Percentiles rank a stretch among this genome's conserved stretches.
These are phyloP conservation scores for Cystoderma amianthinum DNA, from an alignment of 768 basidiomycete species.

Conservation along the genomic window DNA sequence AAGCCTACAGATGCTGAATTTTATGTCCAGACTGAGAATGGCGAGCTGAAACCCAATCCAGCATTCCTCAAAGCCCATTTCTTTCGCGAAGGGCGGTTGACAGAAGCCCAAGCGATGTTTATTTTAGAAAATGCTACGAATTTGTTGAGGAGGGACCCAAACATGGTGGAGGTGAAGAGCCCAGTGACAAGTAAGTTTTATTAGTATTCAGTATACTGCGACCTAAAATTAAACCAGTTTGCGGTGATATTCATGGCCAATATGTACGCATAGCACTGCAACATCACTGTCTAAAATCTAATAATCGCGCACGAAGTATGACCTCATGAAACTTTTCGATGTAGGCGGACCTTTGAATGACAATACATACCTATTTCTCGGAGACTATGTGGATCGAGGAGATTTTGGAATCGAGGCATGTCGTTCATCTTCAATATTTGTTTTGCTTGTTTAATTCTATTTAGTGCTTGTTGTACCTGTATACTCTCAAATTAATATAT, in stretches of 20 bases:
- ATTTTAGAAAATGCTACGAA: conserved; percentile 68
- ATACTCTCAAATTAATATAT: conserved; percentile 86
- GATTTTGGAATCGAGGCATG: conserved; percentile 70
- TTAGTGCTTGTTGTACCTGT: conserved; percentile 88
- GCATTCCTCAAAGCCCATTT: conserved; percentile 86
- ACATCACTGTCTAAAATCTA: background rate
- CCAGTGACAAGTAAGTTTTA: conserved; percentile 78
- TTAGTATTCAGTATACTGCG: too few species aligned
- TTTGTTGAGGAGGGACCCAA: conserved; percentile 69
- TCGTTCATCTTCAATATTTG: conserved; percentile 1
- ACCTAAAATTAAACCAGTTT: conserved; percentile 44
- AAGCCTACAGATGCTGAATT: conserved; percentile 72
- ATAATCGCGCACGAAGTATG: conserved; percentile 52
- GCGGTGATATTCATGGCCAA: conserved; percentile 97
- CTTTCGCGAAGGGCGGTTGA: conserved; percentile 77
- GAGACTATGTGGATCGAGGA: conserved; percentile 96
- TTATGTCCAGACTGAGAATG: conserved; percentile 44
- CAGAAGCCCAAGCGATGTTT: conserved; percentile 78
- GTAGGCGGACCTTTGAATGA: conserved; percentile 82
- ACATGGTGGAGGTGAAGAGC: conserved; percentile 79
- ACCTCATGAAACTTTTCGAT: conserved; percentile 97
- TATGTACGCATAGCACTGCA: conserved; percentile 46
- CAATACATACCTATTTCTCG: conserved; percentile 87
- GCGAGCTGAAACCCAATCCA: conserved; percentile 62
- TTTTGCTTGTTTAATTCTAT: conserved; percentile 12